Conservation (phyloP, 805 yeast species). For the Kluyveromyces lactis region DNA sequence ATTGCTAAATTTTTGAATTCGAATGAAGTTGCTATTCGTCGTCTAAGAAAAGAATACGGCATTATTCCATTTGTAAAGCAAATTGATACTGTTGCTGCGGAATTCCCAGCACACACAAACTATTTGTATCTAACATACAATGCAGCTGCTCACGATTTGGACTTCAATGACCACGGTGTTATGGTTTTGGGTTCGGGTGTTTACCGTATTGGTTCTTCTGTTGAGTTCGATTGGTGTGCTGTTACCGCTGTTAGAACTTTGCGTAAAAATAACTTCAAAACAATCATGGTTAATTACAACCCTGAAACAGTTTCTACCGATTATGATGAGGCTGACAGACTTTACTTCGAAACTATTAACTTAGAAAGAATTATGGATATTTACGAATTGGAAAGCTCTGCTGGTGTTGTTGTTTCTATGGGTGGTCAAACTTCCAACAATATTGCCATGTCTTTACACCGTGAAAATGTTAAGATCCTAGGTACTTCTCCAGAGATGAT, state of each 20-base stretch:
- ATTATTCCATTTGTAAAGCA: slow-evolving; percentile 90
- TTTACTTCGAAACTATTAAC: slow-evolving; percentile 92
- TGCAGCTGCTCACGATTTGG: slow-evolving; percentile 79
- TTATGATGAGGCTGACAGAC: slow-evolving; percentile 95
- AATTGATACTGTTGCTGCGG: slow-evolving; percentile 98
- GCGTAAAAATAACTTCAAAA: slow-evolving; percentile 77
- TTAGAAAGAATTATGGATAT: slow-evolving; percentile 91
- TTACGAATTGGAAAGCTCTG: slow-evolving; percentile 81
- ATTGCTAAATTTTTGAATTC: slow-evolving; percentile 82
- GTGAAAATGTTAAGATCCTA: slow-evolving; percentile 89
- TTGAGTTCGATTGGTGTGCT: slow-evolving; percentile 99
- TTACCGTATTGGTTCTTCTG: slow-evolving; percentile 97
- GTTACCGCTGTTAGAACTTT: slow-evolving; percentile 93
- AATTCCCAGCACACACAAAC: slow-evolving; percentile 94
- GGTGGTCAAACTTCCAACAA: slow-evolving; percentile 99
- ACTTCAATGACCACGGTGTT: slow-evolving; percentile 86
- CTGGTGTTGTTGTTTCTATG: slow-evolving; percentile 93
- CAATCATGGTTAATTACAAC: slow-evolving; percentile 95
- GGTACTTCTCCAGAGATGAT: slow-evolving; percentile 99
- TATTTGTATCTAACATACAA: slow-evolving; percentile 92
- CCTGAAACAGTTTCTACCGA: slow-evolving; percentile 99
- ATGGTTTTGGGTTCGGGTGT: slow-evolving; percentile 98
- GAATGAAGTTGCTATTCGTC: slow-evolving; percentile 87
- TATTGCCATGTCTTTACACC: slow-evolving; percentile 84
- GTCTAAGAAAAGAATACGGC: slow-evolving; percentile 79